These are phyloP conservation scores for Pythium insidiosum DNA, from an alignment of 352 stramenopile species.

Conservation along the genomic window DNA sequence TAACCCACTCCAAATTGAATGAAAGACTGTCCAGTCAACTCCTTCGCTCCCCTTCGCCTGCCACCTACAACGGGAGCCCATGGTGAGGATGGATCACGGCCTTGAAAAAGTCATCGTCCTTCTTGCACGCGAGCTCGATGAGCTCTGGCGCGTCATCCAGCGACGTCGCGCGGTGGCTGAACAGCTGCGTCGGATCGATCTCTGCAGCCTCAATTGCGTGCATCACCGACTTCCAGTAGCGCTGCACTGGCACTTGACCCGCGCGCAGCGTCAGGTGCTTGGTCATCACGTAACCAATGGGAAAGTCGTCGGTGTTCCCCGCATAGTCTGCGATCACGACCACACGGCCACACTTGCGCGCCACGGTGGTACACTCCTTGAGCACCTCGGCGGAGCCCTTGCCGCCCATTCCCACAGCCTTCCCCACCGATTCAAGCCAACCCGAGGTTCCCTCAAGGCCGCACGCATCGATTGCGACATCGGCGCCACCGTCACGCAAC, in stretches of 20 bases:
- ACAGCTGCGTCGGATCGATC: slow-evolving; percentile 41
- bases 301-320: slow-evolving; percentile 30
- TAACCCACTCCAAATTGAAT: no score
- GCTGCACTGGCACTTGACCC: slow-evolving; percentile 38
- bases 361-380: slow-evolving; percentile 47
- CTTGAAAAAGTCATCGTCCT: slow-evolving; percentile 54
- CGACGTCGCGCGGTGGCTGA: slow-evolving; percentile 43
- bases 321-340: slow-evolving; percentile 48
- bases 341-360: slow-evolving; percentile 50
- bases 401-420: slow-evolving; percentile 41
- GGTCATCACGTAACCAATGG: slow-evolving; percentile 50
- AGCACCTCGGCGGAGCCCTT: slow-evolving; percentile 42
- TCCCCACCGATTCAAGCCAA: slow-evolving; percentile 34
- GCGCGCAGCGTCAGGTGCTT: slow-evolving; percentile 49
- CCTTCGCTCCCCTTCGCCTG: no score
- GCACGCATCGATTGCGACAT: slow-evolving; percentile 48
- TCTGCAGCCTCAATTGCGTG: slow-evolving; percentile 43
- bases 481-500: slow-evolving; percentile 38
- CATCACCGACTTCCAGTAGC: slow-evolving; percentile 50
- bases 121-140: slow-evolving; percentile 43
- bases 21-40: no score
- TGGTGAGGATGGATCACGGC: slow-evolving; percentile 51
- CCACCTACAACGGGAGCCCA: no score
- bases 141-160: slow-evolving; percentile 46
- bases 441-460: slow-evolving; percentile 23